phyloP scores from a whole-genome alignment of 345 rosid genomes.

The Salix purpurea region DNA sequence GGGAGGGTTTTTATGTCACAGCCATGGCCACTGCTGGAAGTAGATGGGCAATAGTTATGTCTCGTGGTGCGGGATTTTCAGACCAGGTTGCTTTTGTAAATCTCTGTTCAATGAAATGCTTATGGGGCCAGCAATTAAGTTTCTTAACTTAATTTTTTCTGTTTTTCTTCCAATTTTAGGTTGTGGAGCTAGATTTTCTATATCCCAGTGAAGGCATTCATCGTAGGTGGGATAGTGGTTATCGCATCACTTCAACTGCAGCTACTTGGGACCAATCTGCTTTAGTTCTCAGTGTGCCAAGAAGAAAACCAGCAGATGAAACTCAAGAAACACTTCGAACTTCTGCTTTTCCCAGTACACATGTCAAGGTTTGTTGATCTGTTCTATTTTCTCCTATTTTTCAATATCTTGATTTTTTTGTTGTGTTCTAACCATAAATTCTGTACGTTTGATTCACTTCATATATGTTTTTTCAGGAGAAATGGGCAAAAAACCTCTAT shows the following conservation, averaged over 20 bases:
- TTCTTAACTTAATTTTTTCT: neutral
- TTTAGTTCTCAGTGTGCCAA: constrained; percentile 84
- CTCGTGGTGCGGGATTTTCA: constrained; percentile 86
- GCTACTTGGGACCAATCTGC: constrained; percentile 97
- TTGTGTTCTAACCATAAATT: neutral
- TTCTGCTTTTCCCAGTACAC: constrained; percentile 91
- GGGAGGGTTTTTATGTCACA: constrained; percentile 86
- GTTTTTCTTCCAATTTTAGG: constrained; percentile 37
- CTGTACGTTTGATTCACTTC: neutral
- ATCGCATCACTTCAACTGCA: constrained; percentile 88
- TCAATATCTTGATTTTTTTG: neutral
- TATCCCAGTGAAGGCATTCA: constrained; percentile 99
- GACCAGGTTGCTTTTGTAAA: constrained; percentile 58
- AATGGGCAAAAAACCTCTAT: constrained; percentile 94
- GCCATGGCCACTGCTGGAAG: constrained; percentile 95
- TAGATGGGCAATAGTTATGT: constrained; percentile 97
- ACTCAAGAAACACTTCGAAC: constrained; percentile 96
- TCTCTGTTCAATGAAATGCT: constrained; percentile 3
- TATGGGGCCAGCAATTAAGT: neutral
- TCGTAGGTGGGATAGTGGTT: constrained; percentile 91
- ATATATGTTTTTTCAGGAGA: constrained; percentile 55
- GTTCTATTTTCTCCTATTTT: neutral
- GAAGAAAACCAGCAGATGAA: constrained; percentile 82
- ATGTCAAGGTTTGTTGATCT: constrained; percentile 63
- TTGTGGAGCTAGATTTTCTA: constrained; percentile 92